These are phyloP conservation scores for Trypanosoma vivax DNA, from an alignment of 208 protist genomes.

Conservation along the genomic window DNA sequence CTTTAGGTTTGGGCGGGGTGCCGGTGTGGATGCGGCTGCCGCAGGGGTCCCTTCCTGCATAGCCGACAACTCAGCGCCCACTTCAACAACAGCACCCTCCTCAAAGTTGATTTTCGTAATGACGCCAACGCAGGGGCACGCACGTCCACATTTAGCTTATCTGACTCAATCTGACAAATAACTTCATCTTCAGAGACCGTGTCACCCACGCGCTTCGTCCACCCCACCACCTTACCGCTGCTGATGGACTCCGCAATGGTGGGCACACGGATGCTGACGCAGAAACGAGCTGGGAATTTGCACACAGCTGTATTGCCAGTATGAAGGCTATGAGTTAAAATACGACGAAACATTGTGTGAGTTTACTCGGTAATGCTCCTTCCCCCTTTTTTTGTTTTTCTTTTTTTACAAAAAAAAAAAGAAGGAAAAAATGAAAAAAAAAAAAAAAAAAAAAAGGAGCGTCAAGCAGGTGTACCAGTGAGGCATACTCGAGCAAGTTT, in stretches of 20 bases:
- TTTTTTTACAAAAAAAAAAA: slow-evolving; percentile 9
- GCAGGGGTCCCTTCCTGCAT: slow-evolving; percentile 75
- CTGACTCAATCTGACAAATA: slow-evolving; percentile 96
- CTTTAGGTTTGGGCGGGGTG: slow-evolving; percentile 5
- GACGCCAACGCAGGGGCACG: slow-evolving; percentile 89
- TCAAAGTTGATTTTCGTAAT: slow-evolving; percentile 88
- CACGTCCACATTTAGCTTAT: slow-evolving; percentile 97
- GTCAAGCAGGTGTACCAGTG: no score
- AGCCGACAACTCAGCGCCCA: slow-evolving; percentile 83
- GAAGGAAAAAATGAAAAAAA: slow-evolving; percentile 10
- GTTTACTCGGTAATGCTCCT: background rate
- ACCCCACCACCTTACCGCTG: slow-evolving; percentile 93
- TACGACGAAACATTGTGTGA: slow-evolving; percentile 57
- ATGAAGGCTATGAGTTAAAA: slow-evolving; percentile 24
- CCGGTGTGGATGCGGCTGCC: slow-evolving; percentile 4
- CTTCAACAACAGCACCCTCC: slow-evolving; percentile 87
- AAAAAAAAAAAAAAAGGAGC: background rate
- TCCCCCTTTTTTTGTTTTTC: background rate
- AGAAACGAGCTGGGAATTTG: slow-evolving; percentile 66
- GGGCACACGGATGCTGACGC: slow-evolving; percentile 91
- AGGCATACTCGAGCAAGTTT: no score
- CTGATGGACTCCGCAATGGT: slow-evolving; percentile 97
- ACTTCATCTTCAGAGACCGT: slow-evolving; percentile 95
- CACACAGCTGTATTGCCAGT: slow-evolving; percentile 16
- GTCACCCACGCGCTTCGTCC: slow-evolving; percentile 94